Evolutionary conservation across 768 basidiomycete genomes (phyloP).

Genomic region (Collybia sp.): DNA sequence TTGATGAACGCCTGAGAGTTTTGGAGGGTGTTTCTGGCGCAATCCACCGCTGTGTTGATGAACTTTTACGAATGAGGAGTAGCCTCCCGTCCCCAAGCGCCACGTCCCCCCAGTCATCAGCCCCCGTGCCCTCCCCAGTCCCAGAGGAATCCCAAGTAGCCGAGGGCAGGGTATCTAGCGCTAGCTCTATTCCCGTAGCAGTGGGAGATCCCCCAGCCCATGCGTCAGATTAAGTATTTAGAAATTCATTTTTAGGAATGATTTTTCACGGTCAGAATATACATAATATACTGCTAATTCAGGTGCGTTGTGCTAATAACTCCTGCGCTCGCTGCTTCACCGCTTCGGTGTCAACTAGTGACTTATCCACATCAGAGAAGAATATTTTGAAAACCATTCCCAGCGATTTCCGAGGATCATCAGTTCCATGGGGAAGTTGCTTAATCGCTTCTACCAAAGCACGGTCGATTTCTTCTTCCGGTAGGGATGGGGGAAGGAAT

Average conservation of each 20-base stretch:
- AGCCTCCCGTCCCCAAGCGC: slow-evolving; percentile 44
- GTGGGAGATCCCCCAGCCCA: no score
- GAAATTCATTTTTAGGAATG: background rate
- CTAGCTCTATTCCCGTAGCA: background rate
- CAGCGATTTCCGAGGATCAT: slow-evolving; percentile 28
- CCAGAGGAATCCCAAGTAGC: background rate
- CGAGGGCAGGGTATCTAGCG: background rate
- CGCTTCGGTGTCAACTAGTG: slow-evolving; percentile 48
- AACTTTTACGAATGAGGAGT: slow-evolving; percentile 73
- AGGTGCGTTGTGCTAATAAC: slow-evolving; percentile 20
- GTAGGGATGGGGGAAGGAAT: slow-evolving; percentile 57
- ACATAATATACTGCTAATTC: no score
- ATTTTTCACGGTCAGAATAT: background rate
- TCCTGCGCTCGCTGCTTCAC: slow-evolving; percentile 49
- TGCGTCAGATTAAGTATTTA: background rate
- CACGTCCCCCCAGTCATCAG: slow-evolving; percentile 3
- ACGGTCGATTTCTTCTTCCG: slow-evolving; percentile 50
- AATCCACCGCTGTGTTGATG: slow-evolving; percentile 72
- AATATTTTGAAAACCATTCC: slow-evolving; percentile 60
- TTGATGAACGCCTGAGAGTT: slow-evolving; percentile 79
- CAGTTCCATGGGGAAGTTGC: slow-evolving; percentile 17
- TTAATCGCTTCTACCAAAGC: slow-evolving; percentile 39
- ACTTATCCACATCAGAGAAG: slow-evolving; percentile 56
- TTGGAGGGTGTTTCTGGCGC: slow-evolving; percentile 74
- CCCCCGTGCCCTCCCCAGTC: background rate